These are phyloP conservation scores for Amauroascus niger DNA, from an alignment of 2,329 filamentous ascomycete genomes.

Conservation along the genomic window DNA sequence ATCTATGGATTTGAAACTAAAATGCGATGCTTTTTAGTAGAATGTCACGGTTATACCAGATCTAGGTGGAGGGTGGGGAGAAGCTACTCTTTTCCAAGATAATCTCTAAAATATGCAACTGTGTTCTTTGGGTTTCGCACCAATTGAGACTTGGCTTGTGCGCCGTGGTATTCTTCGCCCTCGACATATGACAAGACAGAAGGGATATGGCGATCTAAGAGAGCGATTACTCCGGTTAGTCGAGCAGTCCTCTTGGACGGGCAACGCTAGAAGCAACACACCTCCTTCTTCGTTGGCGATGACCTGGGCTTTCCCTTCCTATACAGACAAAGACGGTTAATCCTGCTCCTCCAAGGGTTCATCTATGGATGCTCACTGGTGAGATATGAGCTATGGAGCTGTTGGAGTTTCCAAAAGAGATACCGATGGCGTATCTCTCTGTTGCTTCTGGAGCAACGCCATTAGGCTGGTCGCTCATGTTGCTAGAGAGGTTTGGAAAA, in stretches of 20 bases:
- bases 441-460: constrained; percentile 35
- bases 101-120: constrained; percentile 91
- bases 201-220: constrained; percentile 85
- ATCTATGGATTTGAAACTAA: constrained; percentile 84
- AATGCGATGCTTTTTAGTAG: not conserved
- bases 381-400: constrained; percentile 90
- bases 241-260: not conserved
- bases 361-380: constrained; percentile 31
- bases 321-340: constrained; percentile 9
- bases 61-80: not conserved
- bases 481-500: not conserved
- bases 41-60: not conserved
- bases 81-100: constrained; percentile 78
- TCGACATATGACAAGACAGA: constrained; percentile 88
- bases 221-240: not conserved
- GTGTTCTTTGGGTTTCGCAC: constrained; percentile 90
- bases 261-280: constrained; percentile 36
- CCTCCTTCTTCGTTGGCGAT: constrained; percentile 98
- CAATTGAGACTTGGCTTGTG: constrained; percentile 88
- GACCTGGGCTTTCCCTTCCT: constrained; percentile 90
- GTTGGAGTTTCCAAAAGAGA: constrained; percentile 97
- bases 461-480: constrained; percentile 47
- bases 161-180: constrained; percentile 92
- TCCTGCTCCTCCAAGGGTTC: not conserved
- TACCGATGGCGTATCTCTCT: constrained; percentile 69